Conservation (phyloP, 345 rosid species). For the Zanthoxylum bungeanum region DNA sequence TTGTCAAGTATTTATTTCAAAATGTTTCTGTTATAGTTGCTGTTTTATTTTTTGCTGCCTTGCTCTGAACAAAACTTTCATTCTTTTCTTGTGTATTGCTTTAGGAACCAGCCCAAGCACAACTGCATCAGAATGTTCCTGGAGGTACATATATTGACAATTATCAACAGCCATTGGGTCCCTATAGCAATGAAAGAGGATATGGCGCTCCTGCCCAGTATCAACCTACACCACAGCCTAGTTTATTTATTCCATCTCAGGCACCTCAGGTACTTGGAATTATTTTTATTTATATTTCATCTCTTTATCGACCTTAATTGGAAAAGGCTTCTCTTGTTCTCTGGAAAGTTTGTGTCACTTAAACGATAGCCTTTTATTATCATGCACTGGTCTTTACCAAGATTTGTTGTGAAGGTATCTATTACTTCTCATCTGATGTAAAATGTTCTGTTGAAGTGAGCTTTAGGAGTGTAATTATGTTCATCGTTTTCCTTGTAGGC, state of each 20-base stretch:
- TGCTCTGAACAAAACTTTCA: slow-evolving; percentile 4
- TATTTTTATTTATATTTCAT: background rate
- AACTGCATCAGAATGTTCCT: slow-evolving; percentile 45
- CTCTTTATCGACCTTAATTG: background rate
- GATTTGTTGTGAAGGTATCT: background rate
- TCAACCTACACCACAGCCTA: slow-evolving; percentile 44
- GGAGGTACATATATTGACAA: slow-evolving; percentile 52
- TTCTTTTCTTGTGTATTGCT: slow-evolving; percentile 13
- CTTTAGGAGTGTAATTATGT: slow-evolving; percentile 1
- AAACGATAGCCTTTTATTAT: background rate
- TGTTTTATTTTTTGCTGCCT: slow-evolving; percentile 4
- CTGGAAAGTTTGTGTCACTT: background rate
- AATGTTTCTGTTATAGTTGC: background rate
- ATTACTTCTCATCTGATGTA: background rate
- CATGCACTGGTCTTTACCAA: background rate
- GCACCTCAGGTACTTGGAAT: slow-evolving; percentile 54
- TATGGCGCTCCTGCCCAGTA: slow-evolving; percentile 43
- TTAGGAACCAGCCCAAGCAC: slow-evolving; percentile 37
- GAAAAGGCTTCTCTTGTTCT: background rate
- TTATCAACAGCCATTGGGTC: slow-evolving; percentile 49
- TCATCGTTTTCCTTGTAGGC: slow-evolving; percentile 39
- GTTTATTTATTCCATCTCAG: slow-evolving; percentile 71
- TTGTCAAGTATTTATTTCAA: background rate
- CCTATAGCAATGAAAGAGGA: slow-evolving; percentile 44
- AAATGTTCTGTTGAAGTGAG: background rate